Conservation (phyloP, 768 basidiomycete genomes). For the Boletus insuetus region DNA sequence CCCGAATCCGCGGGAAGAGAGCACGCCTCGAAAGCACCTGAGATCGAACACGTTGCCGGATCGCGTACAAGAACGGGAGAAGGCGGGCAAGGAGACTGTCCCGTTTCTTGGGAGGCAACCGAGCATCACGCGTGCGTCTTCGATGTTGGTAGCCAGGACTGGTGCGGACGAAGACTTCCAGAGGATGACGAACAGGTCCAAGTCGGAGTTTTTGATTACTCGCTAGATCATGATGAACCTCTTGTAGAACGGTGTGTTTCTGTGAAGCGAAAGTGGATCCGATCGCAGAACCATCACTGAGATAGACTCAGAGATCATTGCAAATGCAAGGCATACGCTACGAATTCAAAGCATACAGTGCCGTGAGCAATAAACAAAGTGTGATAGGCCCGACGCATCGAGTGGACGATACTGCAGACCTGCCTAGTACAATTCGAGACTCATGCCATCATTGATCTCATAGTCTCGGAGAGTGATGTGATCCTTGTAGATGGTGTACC, state of each 20-base stretch:
- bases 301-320: not conserved
- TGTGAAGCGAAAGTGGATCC: not conserved
- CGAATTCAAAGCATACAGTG: constrained; percentile 9
- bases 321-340: constrained; percentile 11
- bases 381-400: not conserved
- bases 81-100: constrained; percentile 14
- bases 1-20: constrained; percentile 18
- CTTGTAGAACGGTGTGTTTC: not conserved
- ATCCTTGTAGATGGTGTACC: constrained; percentile 96
- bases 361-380: not conserved
- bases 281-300: not conserved
- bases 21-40: constrained; percentile 21
- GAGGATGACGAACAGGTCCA: constrained; percentile 15
- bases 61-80: constrained; percentile 44
- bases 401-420: not conserved
- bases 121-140: constrained; percentile 14
- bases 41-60: constrained; percentile 36
- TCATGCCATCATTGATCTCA: constrained; percentile 92
- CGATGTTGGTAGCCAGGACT: constrained; percentile 14
- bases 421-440: constrained; percentile 82
- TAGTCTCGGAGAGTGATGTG: constrained; percentile 92
- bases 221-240: not conserved
- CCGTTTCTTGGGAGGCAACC: constrained; percentile 28
- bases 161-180: constrained; percentile 1
- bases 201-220: constrained; percentile 14